These are phyloP conservation scores for Trametes cinnabarina DNA, from an alignment of 768 basidiomycete genomes.

Conservation along the genomic window DNA sequence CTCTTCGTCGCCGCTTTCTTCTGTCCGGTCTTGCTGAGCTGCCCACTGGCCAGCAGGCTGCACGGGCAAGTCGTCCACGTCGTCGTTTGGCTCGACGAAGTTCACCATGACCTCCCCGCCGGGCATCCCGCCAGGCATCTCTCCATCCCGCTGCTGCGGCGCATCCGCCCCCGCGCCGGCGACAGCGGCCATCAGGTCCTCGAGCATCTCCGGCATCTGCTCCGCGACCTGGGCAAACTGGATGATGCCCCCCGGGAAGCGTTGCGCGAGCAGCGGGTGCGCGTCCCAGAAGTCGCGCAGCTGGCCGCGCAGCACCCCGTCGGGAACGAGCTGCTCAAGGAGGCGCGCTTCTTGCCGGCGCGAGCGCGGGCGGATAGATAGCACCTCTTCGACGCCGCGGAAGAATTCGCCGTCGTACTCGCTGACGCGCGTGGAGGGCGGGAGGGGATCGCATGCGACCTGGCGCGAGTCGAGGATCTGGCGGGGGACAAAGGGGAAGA, in stretches of 20 bases:
- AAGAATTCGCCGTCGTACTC: constrained; percentile 79
- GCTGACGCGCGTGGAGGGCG: constrained; percentile 60
- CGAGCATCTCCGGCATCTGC: constrained; percentile 41
- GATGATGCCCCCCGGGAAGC: constrained; percentile 64
- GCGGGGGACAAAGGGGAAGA: constrained; percentile 72
- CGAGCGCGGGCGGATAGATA: constrained; percentile 38
- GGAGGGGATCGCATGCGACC: constrained; percentile 83
- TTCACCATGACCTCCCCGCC: constrained; percentile 29
- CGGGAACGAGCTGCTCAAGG: constrained; percentile 57
- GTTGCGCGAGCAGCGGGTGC: constrained; percentile 49
- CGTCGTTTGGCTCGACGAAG: constrained; percentile 34
- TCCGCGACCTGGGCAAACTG: constrained; percentile 59
- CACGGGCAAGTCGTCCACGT: constrained; percentile 41
- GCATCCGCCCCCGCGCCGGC: constrained; percentile 36
- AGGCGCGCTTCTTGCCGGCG: constrained; percentile 50
- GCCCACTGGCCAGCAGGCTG: constrained; percentile 17
- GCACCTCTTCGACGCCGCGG: constrained; percentile 54
- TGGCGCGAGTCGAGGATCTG: constrained; percentile 50
- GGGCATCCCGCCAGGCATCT: constrained; percentile 48
- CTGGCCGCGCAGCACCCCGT: constrained; percentile 54
- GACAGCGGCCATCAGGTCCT: constrained; percentile 55
- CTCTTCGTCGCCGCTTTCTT: constrained; percentile 38
- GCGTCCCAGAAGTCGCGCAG: constrained; percentile 60
- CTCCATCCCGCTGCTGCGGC: constrained; percentile 29
- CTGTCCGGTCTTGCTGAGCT: constrained; percentile 19